These are phyloP conservation scores for Cladosporium sp. DNA, from an alignment of 2,329 filamentous ascomycete genomes.

Conservation along the genomic window DNA sequence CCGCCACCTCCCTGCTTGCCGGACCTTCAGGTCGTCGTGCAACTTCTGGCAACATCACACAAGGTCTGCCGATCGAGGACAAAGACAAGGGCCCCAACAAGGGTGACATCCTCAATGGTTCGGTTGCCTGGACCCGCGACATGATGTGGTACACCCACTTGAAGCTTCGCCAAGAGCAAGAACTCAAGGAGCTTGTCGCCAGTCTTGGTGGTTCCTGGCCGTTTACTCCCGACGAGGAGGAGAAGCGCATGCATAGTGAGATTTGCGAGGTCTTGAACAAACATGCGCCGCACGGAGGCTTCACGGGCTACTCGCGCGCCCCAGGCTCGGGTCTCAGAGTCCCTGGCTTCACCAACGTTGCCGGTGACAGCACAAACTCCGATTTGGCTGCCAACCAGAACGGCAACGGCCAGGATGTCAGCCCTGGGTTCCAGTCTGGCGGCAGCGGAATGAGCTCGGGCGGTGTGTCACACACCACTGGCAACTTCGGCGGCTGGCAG, in stretches of 20 bases:
- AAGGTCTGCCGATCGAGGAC: constrained; percentile 86
- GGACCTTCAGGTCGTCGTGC: constrained; percentile 78
- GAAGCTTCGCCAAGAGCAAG: constrained; percentile 83
- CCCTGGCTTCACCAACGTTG: constrained; percentile 85
- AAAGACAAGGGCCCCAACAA: constrained; percentile 99
- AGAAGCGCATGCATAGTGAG: constrained; percentile 92
- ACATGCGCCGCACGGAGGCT: constrained; percentile 68
- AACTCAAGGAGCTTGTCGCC: constrained; percentile 69
- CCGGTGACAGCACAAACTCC: constrained; percentile 66
- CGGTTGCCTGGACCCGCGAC: constrained; percentile 94
- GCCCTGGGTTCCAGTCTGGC: constrained; percentile 55
- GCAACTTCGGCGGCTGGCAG: constrained; percentile 20
- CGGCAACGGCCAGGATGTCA: constrained; percentile 31
- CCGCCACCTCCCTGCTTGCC: constrained; percentile 81
- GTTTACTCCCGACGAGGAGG: constrained; percentile 81
- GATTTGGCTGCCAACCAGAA: constrained; percentile 43
- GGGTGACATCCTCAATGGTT: constrained; percentile 94
- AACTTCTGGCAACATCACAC: constrained; percentile 72
- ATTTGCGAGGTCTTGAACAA: constrained; percentile 79
- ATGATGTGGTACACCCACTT: constrained; percentile 94
- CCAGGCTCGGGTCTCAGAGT: constrained; percentile 82
- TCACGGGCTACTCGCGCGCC: constrained; percentile 64
- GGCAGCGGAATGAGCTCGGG: constrained; percentile 54
- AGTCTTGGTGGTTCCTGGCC: constrained; percentile 70
- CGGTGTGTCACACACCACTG: constrained; percentile 44